phyloP scores from a whole-genome alignment of 1,139 yeast genomes.

The Ogataea hybrid region DNA sequence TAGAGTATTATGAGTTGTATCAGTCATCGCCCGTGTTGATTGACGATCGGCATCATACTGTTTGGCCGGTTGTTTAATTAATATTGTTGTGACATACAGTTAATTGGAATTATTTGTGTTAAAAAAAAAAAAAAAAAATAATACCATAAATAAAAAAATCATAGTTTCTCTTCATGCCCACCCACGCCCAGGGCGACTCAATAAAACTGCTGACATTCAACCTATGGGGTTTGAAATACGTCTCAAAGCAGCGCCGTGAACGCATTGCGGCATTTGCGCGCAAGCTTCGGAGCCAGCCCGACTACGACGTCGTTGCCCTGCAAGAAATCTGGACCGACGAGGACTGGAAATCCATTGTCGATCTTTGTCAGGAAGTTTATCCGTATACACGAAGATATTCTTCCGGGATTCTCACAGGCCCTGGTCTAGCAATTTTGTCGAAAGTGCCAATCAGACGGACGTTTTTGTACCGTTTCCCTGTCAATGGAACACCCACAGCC shows the following conservation, averaged over 20 bases:
- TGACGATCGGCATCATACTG: too few species aligned
- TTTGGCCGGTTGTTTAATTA: too few species aligned
- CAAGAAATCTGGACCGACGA: slow-evolving; percentile 92
- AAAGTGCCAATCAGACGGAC: slow-evolving; percentile 80
- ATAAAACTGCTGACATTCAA: slow-evolving; percentile 63
- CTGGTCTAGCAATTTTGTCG: slow-evolving; percentile 85
- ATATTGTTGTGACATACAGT: too few species aligned
- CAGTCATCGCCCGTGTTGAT: too few species aligned
- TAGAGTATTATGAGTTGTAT: background rate
- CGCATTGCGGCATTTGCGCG: slow-evolving; percentile 76
- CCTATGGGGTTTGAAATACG: slow-evolving; percentile 88
- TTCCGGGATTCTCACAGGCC: slow-evolving; percentile 88
- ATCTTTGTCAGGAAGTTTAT: slow-evolving; percentile 43
- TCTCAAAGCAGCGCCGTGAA: slow-evolving; percentile 64
- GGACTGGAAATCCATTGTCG: slow-evolving; percentile 70
- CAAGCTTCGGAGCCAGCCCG: slow-evolving; percentile 48
- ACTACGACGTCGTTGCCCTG: slow-evolving; percentile 80
- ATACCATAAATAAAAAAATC: too few species aligned
- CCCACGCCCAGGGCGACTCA: slow-evolving; percentile 1
- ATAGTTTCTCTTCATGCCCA: too few species aligned
- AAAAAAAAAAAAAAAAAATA: too few species aligned
- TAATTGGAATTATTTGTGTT: too few species aligned
- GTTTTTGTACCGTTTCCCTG: slow-evolving; percentile 78
- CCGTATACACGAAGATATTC: slow-evolving; percentile 71
- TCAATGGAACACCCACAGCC: slow-evolving; percentile 94